Base-by-base conservation (phyloP, 2,329 filamentous ascomycete genomes). In the Clarireedia homoeocarpa region DNA sequence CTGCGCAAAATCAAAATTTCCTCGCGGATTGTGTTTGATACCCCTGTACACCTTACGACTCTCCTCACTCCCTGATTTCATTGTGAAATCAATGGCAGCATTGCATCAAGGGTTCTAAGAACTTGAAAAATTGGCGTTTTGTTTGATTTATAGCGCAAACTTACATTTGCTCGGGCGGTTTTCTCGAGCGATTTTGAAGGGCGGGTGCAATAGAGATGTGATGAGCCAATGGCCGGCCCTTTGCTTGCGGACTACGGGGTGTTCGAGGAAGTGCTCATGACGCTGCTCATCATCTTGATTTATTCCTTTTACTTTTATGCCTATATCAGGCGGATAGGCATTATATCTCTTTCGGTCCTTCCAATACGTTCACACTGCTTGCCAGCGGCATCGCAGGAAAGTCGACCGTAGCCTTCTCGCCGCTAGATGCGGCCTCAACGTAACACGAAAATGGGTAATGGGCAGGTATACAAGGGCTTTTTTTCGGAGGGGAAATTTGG, bases 21-120 rank as follows among this genome's bases (percentile, higher is more conserved):
- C 58, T 58, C 42, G 58, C 57, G 52, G 55, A 53, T 54, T 49
- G 56, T 60, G 56, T 60, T 61, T 60, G 63, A 67, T 66, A 66
- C 65, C 65, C 64, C 7, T 67, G 64, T 66, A 65, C 53, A 62
- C 53, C 59, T 63, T 55, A 53, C 50, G 38, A 39, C 53, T 51
- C 30, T 47, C 23, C 42, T 40, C 53, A 48, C n/a, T 27, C 39
- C 58, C 57, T 48, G 50, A 42, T 51, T 57, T 58, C 40, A 47
- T 55, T 39, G 20, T n/a, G 57, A 55, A 53, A 59, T 61, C 36
- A 49, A 56, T 45, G 38, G 27, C 38, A 55, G 58, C 60, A 61
- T 62, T 60, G 61, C 61, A 60, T 59, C 48, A 59, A 50, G 49
- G 58, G 53, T 53, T 51, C 54, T 27, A 5, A 42, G 23, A 48